Evolutionary conservation across 495 filamentous ascomycete genomes (phyloP), one percentile per base, ranked within the genome.

Genomic region (Aspergillus steynii): DNA sequence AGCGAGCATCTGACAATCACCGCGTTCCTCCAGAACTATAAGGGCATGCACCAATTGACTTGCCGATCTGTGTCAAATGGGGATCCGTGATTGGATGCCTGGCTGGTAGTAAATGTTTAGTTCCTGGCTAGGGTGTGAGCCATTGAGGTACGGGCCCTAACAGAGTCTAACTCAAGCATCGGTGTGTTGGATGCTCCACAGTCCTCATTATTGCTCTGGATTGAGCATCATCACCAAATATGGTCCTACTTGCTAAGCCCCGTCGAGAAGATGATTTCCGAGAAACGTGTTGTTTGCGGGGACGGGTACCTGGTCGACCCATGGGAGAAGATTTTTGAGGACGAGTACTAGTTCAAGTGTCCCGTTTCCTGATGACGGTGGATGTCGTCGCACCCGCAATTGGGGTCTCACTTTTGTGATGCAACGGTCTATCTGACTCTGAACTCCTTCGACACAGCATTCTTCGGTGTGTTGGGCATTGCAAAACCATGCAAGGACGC

Each of bases 41-140:
- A 25, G 42, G 37, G 29, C 29, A 50, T 55, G 42, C 45, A 32
- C 28, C 59, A 61, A 61, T 61, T 61, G 52, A 54, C 49, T 52
- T 37, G 42, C 28, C 50, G 55, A 58, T 62, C 55, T 53, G 46
- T 49, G 37, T 47, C 20, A 45, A 52, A 61, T 29, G 10, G 26
- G 15, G 4, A 5, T 6, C 26, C n/a, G 5, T 56, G 55, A 56
- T 56, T 56, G 55, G 55, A 29, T 47, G 10, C 42, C 45, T 47
- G 42, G 26, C 8, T 45, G 12, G 42, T 48, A 56, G 55, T 29
- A 48, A 12, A 9, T 26, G 25, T 29, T 58, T 58, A 58, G 56
- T 58, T n/a, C 56, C 56, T 58, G 48, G 47, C 48, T 51, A 58
- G 48, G 29, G 56, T 31, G 47, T 47, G 29, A 50, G 56, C 47